These are phyloP conservation scores for Aspergillus hiratsukae DNA, from an alignment of 2,329 filamentous ascomycete genomes.

Conservation along the genomic window DNA sequence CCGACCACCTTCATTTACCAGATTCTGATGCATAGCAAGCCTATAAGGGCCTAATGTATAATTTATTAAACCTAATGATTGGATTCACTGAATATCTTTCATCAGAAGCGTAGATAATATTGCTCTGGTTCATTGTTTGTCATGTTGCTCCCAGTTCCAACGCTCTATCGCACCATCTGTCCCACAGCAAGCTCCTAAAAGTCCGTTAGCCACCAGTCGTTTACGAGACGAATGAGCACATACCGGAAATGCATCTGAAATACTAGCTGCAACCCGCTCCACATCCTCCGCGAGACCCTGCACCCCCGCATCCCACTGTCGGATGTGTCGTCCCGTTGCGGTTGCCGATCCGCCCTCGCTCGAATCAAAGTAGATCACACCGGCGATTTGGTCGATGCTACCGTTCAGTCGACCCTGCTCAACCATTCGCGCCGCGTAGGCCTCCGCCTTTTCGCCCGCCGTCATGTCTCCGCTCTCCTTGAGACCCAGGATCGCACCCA, in stretches of 20 bases:
- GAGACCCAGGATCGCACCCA: conserved; percentile 74
- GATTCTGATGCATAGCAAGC: background rate
- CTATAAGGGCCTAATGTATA: background rate
- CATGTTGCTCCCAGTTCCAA: background rate
- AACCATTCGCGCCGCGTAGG: conserved; percentile 91
- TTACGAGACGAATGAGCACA: conserved; percentile 22
- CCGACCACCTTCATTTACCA: background rate
- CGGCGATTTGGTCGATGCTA: conserved; percentile 89
- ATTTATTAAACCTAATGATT: background rate
- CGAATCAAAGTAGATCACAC: conserved; percentile 78
- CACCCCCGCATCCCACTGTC: conserved; percentile 86
- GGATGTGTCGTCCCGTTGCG: conserved; percentile 67
- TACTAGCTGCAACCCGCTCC: conserved; percentile 74
- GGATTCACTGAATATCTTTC: background rate
- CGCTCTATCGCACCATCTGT: conserved; percentile 31
- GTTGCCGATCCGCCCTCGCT: conserved; percentile 60
- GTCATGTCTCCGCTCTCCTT: conserved; percentile 45
- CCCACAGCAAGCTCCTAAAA: conserved; percentile 30
- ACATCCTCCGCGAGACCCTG: conserved; percentile 83
- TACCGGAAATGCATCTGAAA: conserved; percentile 77
- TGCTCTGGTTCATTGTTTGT: conserved; percentile 12
- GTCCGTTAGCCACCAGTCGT: background rate
- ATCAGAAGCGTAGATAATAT: conserved; percentile 6
- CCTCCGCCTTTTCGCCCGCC: conserved; percentile 71
- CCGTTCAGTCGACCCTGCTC: conserved; percentile 86